A percentile compares a stretch with the other conserved stretches of the same genome.
These are phyloP conservation scores for Neofusicoccum cordaticola DNA, from an alignment of 2,329 filamentous ascomycete species.

Conservation along the genomic window DNA sequence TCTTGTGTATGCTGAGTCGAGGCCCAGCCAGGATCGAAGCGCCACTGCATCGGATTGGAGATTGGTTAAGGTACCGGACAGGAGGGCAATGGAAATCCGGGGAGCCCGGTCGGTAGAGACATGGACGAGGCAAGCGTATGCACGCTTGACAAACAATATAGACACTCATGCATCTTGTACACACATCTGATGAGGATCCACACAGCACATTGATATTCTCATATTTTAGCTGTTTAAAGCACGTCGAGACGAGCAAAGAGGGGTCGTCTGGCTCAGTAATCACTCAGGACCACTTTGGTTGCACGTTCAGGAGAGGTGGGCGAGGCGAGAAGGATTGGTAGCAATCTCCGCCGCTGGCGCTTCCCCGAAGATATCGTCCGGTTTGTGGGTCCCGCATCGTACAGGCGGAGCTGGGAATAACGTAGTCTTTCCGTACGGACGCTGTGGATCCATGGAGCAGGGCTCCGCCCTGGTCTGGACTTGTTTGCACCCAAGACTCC, in stretches of 20 bases:
- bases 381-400: conserved; percentile 5
- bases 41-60: not conserved
- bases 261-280: not conserved
- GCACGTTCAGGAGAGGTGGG: not conserved
- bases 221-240: not conserved
- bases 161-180: not conserved
- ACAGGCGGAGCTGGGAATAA: not conserved
- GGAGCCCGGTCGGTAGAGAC: not conserved
- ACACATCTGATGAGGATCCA: not conserved
- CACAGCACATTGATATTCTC: not conserved
- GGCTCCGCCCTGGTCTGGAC: not conserved
- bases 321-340: not conserved
- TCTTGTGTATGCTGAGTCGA: not conserved
- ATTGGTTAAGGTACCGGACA: not conserved
- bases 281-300: not conserved
- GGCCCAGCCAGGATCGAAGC: conserved; percentile 2
- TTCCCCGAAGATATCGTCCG: not conserved
- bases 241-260: not conserved
- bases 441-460: conserved; percentile 1
- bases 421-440: not conserved
- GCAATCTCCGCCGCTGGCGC: conserved; percentile 3
- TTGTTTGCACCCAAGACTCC: not conserved
- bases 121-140: not conserved
- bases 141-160: not conserved
- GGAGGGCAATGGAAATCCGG: not conserved